Evolutionary conservation across 2,329 filamentous ascomycete genomes (phyloP), one percentile per base, ranked within the genome.

Genomic region (Beauveria varroae): DNA sequence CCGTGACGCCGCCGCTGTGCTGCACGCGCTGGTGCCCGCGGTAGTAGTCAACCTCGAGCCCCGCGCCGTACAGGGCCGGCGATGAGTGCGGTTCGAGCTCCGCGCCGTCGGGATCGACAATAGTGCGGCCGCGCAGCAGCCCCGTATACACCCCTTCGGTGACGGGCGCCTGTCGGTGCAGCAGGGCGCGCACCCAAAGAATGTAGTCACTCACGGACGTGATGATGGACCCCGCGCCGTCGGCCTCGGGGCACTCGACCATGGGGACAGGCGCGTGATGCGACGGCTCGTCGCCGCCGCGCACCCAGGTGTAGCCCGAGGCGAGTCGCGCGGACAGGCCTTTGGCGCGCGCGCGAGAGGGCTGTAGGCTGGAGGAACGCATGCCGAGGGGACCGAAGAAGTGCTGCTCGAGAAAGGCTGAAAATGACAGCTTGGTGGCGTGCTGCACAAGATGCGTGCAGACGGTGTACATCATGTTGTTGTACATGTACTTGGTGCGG

Each of bases 151-250:
- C 47, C 6, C 61, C 58, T 0, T 70, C 64, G 5, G 58, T 69
- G 16, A 73, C 65, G 0, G 68, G 70, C 0, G 54, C 62, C 20
- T 68, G 56, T 0, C 44, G 62, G 49, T 69, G 66, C 61, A 72
- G 63, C 40, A 73, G 51, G 0, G 69, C 69, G 40, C 65, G 64
- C 51, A 72, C 63, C 60, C 66, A 73, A 55, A 67, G 71, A 60
- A 70, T 60, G 50, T 68, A 69, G 54, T 73, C 71, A 22, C 66
- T 67, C 8, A 64, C 68, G 5, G 66, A 71, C 1, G 70, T 65
- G 10, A 72, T 57, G 5, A 73, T 61, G 1, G 67, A 71, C 2
- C 71, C 70, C 0, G 71, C 71, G 0, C 71, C 71, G 51, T 73
- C 67, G 1, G 64, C 68, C 55, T 73, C 71, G 0, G 67, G 67